Evolutionary conservation across 2,329 filamentous ascomycete species (phyloP).

Genomic region (Monilinia polystroma): DNA sequence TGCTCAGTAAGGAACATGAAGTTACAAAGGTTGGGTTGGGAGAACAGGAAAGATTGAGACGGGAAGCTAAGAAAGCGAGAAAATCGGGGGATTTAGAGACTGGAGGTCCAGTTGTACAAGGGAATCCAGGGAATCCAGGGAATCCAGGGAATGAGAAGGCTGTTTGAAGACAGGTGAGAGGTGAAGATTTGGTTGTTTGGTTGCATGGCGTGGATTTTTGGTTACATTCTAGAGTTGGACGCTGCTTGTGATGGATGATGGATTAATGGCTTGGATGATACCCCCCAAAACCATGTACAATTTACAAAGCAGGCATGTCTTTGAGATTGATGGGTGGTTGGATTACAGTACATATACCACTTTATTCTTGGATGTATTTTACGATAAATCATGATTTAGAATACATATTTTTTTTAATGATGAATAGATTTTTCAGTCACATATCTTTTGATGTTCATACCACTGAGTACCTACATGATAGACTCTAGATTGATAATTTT

Average conservation of each 20-base stretch:
- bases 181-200: background rate
- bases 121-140: background rate
- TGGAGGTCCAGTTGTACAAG: constrained; percentile 8
- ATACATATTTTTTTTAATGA: no score
- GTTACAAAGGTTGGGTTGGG: constrained; percentile 50
- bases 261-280: background rate
- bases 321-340: background rate
- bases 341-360: background rate
- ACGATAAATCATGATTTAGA: no score
- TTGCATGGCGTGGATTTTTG: constrained; percentile 1
- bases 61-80: constrained; percentile 27
- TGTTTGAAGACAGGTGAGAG: background rate
- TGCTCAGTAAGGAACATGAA: constrained; percentile 50
- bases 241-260: background rate
- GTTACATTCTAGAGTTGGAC: background rate
- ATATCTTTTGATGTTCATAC: no score
- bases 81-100: constrained; percentile 17
- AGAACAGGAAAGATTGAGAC: constrained; percentile 33
- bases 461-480: no score
- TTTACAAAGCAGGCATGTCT: background rate
- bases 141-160: constrained; percentile 14
- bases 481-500: no score
- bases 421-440: no score
- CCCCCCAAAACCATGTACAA: background rate
- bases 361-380: background rate